These are phyloP conservation scores for Theobroma cacao DNA, from an alignment of 345 rosid genomes.

Conservation along the genomic window DNA sequence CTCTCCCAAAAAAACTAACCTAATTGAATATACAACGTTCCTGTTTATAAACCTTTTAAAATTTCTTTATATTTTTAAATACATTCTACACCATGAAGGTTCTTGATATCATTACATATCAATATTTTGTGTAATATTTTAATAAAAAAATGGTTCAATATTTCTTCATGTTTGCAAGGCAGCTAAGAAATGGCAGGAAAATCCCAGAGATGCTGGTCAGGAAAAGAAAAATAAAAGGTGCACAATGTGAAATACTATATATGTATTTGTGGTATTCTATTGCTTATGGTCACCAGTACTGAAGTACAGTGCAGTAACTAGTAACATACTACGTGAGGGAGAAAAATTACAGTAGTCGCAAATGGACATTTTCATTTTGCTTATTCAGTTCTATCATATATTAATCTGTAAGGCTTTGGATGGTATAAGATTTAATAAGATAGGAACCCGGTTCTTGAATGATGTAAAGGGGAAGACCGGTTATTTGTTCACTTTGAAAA, in stretches of 20 bases:
- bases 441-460: not conserved
- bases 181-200: not conserved
- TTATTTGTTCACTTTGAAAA: not conserved
- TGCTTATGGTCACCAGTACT: not conserved
- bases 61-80: too few relatives aligned
- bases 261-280: not conserved
- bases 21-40: too few relatives aligned
- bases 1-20: too few relatives aligned
- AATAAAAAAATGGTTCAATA: not conserved
- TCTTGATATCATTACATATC: not conserved
- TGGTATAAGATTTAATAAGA: not conserved
- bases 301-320: not conserved
- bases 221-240: not conserved
- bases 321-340: not conserved
- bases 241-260: not conserved
- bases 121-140: too few relatives aligned
- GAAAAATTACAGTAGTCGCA: not conserved
- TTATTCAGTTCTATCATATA: slow-evolving; percentile 6
- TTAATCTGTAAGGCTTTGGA: slow-evolving; percentile 9
- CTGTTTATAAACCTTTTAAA: too few relatives aligned
- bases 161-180: not conserved
- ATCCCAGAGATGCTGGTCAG: not conserved
- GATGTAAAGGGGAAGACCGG: not conserved
- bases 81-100: too few relatives aligned
- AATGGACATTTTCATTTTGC: slow-evolving; percentile 14